phyloP scores from a whole-genome alignment of 176 grass and related monocot species.

The Thalia dealbata region DNA sequence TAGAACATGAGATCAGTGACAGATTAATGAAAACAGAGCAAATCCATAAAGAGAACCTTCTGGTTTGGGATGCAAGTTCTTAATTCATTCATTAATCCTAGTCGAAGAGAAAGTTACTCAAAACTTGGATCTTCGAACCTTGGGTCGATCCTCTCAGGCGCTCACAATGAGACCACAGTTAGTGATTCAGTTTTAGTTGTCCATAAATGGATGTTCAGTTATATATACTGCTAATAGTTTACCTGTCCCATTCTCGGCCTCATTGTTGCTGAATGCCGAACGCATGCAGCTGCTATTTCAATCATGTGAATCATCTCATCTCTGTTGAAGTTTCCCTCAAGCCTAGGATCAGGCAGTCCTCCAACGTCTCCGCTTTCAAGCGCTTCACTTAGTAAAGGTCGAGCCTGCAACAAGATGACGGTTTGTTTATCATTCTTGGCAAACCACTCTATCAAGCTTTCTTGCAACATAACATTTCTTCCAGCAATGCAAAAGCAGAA shows the following conservation, averaged over 20 bases:
- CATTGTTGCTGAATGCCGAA: slow-evolving; percentile 73
- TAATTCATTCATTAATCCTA: no score
- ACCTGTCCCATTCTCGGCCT: slow-evolving; percentile 94
- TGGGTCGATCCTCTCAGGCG: no score
- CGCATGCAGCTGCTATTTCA: slow-evolving; percentile 78
- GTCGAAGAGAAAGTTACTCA: no score
- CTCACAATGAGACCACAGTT: no score
- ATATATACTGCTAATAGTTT: slow-evolving; percentile 12
- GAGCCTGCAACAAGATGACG: slow-evolving; percentile 35
- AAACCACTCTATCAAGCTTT: no score
- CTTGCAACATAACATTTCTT: no score
- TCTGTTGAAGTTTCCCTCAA: slow-evolving; percentile 57
- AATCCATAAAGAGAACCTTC: neutral
- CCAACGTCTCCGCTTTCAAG: slow-evolving; percentile 63
- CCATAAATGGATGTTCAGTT: no score
- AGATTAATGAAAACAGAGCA: no score
- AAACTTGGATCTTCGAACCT: no score
- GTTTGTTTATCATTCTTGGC: neutral
- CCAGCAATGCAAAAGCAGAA: no score
- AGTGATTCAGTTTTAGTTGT: no score
- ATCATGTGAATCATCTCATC: slow-evolving; percentile 77
- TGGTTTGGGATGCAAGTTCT: no score
- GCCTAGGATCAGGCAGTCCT: slow-evolving; percentile 59
- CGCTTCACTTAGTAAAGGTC: slow-evolving; percentile 49
- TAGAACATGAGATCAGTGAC: neutral